Evolutionary conservation across 2,329 filamentous ascomycete species (phyloP).

Genomic region (Pseudovirgaria hyperparasitica): DNA sequence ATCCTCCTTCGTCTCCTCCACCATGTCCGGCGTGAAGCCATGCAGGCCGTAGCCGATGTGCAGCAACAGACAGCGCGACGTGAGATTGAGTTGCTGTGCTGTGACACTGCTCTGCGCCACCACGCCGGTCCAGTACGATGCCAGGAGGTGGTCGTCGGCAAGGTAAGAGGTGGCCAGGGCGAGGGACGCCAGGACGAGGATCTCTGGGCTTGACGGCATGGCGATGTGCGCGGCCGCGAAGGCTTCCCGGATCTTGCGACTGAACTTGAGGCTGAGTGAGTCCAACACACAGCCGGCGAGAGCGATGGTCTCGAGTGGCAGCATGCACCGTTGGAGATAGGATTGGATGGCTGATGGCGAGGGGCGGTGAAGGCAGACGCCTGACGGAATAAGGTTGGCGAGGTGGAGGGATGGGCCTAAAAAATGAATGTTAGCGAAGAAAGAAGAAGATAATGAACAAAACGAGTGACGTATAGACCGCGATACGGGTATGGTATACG

Average conservation of each 20-base stretch:
- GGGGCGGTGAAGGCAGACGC: slow-evolving; percentile 16
- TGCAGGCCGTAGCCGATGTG: slow-evolving; percentile 26
- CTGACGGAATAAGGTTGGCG: slow-evolving; percentile 21
- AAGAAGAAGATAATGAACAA: not conserved
- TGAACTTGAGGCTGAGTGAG: slow-evolving; percentile 14
- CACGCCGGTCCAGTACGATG: slow-evolving; percentile 19
- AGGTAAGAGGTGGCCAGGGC: slow-evolving; percentile 22
- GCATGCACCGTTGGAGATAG: slow-evolving; percentile 17
- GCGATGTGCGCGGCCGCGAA: slow-evolving; percentile 2
- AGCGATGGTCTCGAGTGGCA: slow-evolving; percentile 22
- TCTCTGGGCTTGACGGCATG: slow-evolving; percentile 14
- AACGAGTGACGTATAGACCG: not conserved
- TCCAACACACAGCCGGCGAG: slow-evolving; percentile 27
- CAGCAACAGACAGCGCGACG: slow-evolving; percentile 18
- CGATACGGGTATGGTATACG: not conserved
- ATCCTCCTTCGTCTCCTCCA: slow-evolving; percentile 16
- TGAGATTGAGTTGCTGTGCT: slow-evolving; percentile 18
- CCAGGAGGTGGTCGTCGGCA: slow-evolving; percentile 16
- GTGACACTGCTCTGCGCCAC: slow-evolving; percentile 14
- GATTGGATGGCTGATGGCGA: slow-evolving; percentile 13
- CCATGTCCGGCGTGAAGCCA: slow-evolving; percentile 19
- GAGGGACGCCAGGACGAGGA: slow-evolving; percentile 23
- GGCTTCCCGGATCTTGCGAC: slow-evolving; percentile 3
- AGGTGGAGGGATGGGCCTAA: slow-evolving; percentile 22
- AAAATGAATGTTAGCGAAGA: not conserved